Percentiles rank a stretch among this genome's conserved stretches.
Conservation (phyloP, 164 flowering plant genomes). For the Berberis vulgaris region DNA sequence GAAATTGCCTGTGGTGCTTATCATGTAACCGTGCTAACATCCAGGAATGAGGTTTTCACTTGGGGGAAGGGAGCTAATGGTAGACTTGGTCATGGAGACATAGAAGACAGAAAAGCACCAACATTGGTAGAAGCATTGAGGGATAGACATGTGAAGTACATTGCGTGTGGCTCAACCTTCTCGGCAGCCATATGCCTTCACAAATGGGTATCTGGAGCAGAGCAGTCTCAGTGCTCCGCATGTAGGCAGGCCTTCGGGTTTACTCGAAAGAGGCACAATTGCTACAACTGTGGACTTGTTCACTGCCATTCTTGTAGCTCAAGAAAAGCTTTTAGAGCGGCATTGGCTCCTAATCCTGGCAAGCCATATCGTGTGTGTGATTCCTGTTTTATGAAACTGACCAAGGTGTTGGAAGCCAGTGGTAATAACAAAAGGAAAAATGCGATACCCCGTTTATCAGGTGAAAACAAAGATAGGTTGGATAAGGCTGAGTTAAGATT, state of each 20-base stretch:
- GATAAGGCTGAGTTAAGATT: slow-evolving; percentile 68
- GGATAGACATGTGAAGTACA: slow-evolving; percentile 68
- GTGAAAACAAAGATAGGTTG: slow-evolving; percentile 83
- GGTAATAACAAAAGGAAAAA: slow-evolving; percentile 38
- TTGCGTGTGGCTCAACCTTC: slow-evolving; percentile 71
- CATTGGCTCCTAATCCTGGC: slow-evolving; percentile 69
- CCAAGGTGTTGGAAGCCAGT: slow-evolving; percentile 42
- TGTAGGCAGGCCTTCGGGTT: slow-evolving; percentile 83
- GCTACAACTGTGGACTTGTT: slow-evolving; percentile 81
- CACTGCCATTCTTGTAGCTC: slow-evolving; percentile 86
- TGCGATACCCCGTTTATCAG: slow-evolving; percentile 69
- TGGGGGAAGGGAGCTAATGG: slow-evolving; percentile 93
- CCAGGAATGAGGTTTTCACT: slow-evolving; percentile 68
- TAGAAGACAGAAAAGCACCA: slow-evolving; percentile 62
- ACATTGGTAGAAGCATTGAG: slow-evolving; percentile 65
- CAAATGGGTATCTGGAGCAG: slow-evolving; percentile 74
- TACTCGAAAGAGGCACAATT: slow-evolving; percentile 73
- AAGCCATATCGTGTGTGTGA: slow-evolving; percentile 76
- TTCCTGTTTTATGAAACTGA: slow-evolving; percentile 54
- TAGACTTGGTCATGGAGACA: slow-evolving; percentile 76
- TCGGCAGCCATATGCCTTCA: slow-evolving; percentile 68
- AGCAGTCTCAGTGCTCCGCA: slow-evolving; percentile 71
- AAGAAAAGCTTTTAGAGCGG: slow-evolving; percentile 63
- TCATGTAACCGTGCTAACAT: slow-evolving; percentile 64
- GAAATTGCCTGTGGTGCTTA: slow-evolving; percentile 77